Conservation (phyloP, 2,329 filamentous ascomycete species). For the Sporothrix mexicana region DNA sequence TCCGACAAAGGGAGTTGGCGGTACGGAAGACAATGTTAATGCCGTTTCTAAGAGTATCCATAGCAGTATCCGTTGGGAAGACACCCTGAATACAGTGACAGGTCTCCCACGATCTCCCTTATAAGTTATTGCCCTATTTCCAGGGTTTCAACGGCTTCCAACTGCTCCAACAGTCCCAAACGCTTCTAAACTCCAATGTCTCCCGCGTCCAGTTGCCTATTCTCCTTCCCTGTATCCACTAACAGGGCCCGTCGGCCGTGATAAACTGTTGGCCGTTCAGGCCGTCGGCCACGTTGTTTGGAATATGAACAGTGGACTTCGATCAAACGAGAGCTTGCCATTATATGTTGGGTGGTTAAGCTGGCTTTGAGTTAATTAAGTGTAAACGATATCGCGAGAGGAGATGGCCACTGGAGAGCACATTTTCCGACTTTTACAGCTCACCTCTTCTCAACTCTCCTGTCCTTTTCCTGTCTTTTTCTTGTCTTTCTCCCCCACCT, state of each 20-base stretch:
- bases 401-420: background rate
- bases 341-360: background rate
- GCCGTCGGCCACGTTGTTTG: background rate
- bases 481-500: background rate
- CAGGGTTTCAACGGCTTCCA: background rate
- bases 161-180: too few species aligned
- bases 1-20: background rate
- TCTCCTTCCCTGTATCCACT: background rate
- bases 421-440: background rate
- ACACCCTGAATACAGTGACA: too few species aligned
- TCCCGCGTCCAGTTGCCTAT: too few species aligned
- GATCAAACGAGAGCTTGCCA: background rate
- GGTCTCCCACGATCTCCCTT: too few species aligned
- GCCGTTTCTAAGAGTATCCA: background rate
- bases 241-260: background rate
- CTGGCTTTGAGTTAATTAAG: background rate
- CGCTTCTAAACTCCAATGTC: too few species aligned
- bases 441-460: background rate
- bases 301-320: too few species aligned
- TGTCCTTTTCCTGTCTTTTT: background rate
- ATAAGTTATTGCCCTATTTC: background rate
- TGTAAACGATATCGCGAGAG: background rate
- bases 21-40: constrained; percentile 5
- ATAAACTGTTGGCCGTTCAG: background rate
- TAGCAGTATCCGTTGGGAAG: too few species aligned